Conservation (phyloP, 208 protist species). For the Naegleria lovaniensis region DNA sequence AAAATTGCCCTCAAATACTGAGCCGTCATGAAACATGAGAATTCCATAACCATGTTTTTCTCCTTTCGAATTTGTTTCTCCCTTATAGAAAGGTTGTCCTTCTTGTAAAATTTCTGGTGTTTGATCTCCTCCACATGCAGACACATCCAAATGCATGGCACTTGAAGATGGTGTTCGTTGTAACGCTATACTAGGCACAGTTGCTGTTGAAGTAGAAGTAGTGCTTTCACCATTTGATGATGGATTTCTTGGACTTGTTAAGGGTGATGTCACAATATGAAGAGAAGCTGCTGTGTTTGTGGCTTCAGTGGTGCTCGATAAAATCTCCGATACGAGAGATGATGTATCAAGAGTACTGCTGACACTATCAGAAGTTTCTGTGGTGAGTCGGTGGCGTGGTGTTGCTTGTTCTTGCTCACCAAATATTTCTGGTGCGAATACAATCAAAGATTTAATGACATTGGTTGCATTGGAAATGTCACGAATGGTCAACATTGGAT, state of each 20-base stretch:
- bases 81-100: not conserved
- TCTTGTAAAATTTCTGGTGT: not conserved
- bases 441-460: not conserved
- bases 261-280: not conserved
- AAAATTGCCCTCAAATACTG: conserved; percentile 40
- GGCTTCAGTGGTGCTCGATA: not conserved
- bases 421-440: not conserved
- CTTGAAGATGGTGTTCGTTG: no score
- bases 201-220: not conserved
- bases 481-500: not conserved
- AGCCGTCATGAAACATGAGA: conserved; percentile 63
- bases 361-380: not conserved
- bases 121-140: not conserved
- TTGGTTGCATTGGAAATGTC: not conserved
- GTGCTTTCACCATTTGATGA: not conserved
- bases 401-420: not conserved
- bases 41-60: conserved; percentile 57
- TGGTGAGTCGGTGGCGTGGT: not conserved
- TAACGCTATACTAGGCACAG: not conserved
- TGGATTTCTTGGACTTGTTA: not conserved
- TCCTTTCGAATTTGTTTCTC: not conserved
- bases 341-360: not conserved
- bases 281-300: not conserved
- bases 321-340: not conserved
- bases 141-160: not conserved